Percentiles rank a stretch among this genome's conserved stretches.
These are phyloP conservation scores for Entophlyctis helioformis DNA, from an alignment of 192 early-diverging fungal species.

Conservation along the genomic window DNA sequence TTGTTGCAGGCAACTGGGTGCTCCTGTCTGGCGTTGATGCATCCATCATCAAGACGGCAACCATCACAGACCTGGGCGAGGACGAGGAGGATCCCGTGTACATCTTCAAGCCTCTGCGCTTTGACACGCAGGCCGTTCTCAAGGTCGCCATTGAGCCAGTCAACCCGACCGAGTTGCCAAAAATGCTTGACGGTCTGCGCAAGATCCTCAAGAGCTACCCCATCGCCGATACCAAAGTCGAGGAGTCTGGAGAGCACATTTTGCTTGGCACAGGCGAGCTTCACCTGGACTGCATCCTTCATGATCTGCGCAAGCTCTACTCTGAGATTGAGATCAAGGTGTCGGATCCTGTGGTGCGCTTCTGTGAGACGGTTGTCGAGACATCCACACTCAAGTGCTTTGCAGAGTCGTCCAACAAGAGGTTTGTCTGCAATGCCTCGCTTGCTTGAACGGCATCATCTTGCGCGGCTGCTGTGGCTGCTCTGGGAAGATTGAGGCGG, in stretches of 20 bases:
- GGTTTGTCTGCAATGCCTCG: slow-evolving; percentile 33
- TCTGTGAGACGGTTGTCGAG: slow-evolving; percentile 92
- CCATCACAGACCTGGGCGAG: slow-evolving; percentile 53
- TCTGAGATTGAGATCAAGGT: slow-evolving; percentile 97
- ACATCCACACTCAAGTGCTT: slow-evolving; percentile 89
- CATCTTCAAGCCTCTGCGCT: slow-evolving; percentile 75
- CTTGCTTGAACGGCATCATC: background rate
- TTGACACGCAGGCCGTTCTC: slow-evolving; percentile 71
- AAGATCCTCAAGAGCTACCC: slow-evolving; percentile 95
- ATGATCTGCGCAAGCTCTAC: slow-evolving; percentile 87
- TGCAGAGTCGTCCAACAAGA: slow-evolving; percentile 97
- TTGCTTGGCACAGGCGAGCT: slow-evolving; percentile 90
- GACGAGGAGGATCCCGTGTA: slow-evolving; percentile 68
- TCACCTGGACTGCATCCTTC: slow-evolving; percentile 91
- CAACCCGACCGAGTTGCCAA: slow-evolving; percentile 93
- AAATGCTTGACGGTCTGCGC: slow-evolving; percentile 93
- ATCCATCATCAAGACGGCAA: slow-evolving; percentile 91
- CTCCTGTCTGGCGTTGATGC: slow-evolving; percentile 84
- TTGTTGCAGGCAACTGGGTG: slow-evolving; percentile 82
- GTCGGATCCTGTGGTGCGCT: slow-evolving; percentile 91
- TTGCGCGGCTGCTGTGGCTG: too few species aligned
- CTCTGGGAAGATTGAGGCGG: too few species aligned
- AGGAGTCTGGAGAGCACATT: slow-evolving; percentile 96
- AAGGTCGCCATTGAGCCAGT: slow-evolving; percentile 97
- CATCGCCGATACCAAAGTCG: slow-evolving; percentile 76